Evolutionary conservation across 768 basidiomycete genomes (phyloP).

Genomic region (Agaricus bisporus): DNA sequence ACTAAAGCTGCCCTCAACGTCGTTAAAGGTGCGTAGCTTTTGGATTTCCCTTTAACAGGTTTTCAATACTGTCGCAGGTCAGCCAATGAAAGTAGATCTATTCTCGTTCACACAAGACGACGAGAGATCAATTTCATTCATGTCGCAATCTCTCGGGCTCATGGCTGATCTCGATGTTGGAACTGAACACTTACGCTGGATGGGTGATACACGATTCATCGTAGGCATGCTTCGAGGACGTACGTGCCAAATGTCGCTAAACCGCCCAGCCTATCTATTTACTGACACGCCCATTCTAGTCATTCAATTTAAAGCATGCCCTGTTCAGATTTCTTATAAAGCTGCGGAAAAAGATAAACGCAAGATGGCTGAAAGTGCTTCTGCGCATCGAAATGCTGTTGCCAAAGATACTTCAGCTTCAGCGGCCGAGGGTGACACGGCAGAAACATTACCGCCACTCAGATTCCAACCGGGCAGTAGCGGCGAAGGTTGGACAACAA

Average conservation of each 20-base stretch:
- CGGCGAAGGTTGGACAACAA: slow-evolving; percentile 64
- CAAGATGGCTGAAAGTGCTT: slow-evolving; percentile 54
- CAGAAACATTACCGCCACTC: slow-evolving; percentile 37
- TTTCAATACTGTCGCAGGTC: slow-evolving; percentile 36
- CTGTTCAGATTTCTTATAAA: slow-evolving; percentile 65
- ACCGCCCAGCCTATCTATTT: neutral
- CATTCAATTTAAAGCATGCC: slow-evolving; percentile 54
- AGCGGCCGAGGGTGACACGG: slow-evolving; percentile 12
- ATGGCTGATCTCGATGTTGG: slow-evolving; percentile 84
- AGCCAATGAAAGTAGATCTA: slow-evolving; percentile 68
- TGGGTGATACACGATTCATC: slow-evolving; percentile 78
- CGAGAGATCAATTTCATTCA: slow-evolving; percentile 65
- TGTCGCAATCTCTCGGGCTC: slow-evolving; percentile 77
- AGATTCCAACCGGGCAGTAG: slow-evolving; percentile 33
- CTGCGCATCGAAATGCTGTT: slow-evolving; percentile 24
- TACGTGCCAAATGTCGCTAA: slow-evolving; percentile 24
- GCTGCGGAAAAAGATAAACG: slow-evolving; percentile 64
- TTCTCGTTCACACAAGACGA: slow-evolving; percentile 70
- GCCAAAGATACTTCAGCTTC: neutral
- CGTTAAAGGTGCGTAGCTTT: slow-evolving; percentile 56
- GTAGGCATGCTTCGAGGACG: slow-evolving; percentile 66
- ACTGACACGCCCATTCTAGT: slow-evolving; percentile 31
- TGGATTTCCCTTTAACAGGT: neutral
- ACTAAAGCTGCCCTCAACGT: slow-evolving; percentile 67
- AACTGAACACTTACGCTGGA: slow-evolving; percentile 81